Conservation (phyloP, 2,329 filamentous ascomycete genomes). For the Mariannaea elegans region DNA sequence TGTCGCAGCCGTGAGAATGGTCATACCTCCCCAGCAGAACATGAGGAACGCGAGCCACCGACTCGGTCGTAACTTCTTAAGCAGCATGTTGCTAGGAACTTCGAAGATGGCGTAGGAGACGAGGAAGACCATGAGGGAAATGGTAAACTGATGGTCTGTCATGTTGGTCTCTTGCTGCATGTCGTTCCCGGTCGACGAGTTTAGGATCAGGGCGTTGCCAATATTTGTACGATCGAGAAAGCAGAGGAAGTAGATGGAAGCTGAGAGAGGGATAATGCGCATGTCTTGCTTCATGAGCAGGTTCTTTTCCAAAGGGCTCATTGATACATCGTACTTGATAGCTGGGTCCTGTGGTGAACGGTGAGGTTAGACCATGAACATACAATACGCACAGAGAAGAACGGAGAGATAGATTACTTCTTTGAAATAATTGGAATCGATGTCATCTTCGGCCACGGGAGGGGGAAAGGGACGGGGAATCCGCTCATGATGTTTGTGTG, state of each 20-base stretch:
- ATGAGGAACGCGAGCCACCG: conserved; percentile 74
- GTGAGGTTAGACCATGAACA: conserved; percentile 23
- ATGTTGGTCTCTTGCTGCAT: conserved; percentile 69
- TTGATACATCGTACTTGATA: conserved; percentile 30
- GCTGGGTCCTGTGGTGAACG: conserved; percentile 25
- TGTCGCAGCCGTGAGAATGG: conserved; percentile 71
- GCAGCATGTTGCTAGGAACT: conserved; percentile 71
- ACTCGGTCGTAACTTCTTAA: conserved; percentile 70
- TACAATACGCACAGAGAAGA: conserved; percentile 1
- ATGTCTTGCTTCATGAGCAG: conserved; percentile 68
- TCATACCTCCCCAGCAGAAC: conserved; percentile 72
- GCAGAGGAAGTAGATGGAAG: conserved; percentile 71
- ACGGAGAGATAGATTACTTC: conserved; percentile 26
- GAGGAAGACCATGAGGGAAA: conserved; percentile 68
- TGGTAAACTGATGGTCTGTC: conserved; percentile 68
- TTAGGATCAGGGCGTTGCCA: conserved; percentile 73
- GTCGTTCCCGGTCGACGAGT: conserved; percentile 66
- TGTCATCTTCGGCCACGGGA: conserved; percentile 38
- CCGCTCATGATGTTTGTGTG: conserved; percentile 28
- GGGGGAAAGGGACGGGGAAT: conserved; percentile 36
- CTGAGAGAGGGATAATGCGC: conserved; percentile 70
- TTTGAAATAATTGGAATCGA: conserved; percentile 39
- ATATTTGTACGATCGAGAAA: conserved; percentile 76
- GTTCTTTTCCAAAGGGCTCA: conserved; percentile 46
- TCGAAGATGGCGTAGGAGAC: conserved; percentile 69